Conservation (phyloP, 306 rosid genomes). For the Calophaca sinica region DNA sequence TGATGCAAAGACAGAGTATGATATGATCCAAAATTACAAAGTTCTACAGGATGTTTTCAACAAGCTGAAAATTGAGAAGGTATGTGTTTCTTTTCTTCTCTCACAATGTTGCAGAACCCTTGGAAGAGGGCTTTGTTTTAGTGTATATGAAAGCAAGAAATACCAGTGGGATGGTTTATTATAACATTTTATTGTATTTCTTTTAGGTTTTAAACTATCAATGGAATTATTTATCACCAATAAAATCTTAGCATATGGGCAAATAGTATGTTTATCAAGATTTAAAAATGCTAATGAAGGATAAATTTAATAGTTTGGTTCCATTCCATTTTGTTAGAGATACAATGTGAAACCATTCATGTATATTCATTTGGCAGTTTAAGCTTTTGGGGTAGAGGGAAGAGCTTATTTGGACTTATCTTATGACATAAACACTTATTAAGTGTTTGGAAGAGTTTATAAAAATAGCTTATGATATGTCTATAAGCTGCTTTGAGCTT, state of each 20-base stretch:
- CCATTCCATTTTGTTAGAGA: neutral
- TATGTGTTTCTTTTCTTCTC: slow-evolving; percentile 36
- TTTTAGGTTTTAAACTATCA: slow-evolving; percentile 13
- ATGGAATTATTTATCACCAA: slow-evolving; percentile 22
- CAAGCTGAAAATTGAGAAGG: slow-evolving; percentile 92
- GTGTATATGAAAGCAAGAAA: slow-evolving; percentile 22
- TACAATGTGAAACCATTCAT: neutral
- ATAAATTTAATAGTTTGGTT: slow-evolving; percentile 29
- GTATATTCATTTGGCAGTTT: neutral
- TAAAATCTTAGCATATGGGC: slow-evolving; percentile 6
- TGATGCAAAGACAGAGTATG: slow-evolving; percentile 93
- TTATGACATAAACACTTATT: neutral
- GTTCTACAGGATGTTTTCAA: slow-evolving; percentile 90
- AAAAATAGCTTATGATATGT: neutral
- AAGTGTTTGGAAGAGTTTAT: neutral
- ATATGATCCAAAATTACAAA: slow-evolving; percentile 96
- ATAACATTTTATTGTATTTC: slow-evolving; percentile 10
- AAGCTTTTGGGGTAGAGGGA: neutral
- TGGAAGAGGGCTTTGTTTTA: slow-evolving; percentile 10
- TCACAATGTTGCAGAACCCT: neutral
- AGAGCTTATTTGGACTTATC: neutral
- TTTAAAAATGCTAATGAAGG: slow-evolving; percentile 8
- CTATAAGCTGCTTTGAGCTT: neutral
- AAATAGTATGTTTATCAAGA: slow-evolving; percentile 19
- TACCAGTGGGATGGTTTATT: neutral